These are phyloP conservation scores for Claviceps cyperi DNA, from an alignment of 2,329 filamentous ascomycete genomes.

Conservation along the genomic window DNA sequence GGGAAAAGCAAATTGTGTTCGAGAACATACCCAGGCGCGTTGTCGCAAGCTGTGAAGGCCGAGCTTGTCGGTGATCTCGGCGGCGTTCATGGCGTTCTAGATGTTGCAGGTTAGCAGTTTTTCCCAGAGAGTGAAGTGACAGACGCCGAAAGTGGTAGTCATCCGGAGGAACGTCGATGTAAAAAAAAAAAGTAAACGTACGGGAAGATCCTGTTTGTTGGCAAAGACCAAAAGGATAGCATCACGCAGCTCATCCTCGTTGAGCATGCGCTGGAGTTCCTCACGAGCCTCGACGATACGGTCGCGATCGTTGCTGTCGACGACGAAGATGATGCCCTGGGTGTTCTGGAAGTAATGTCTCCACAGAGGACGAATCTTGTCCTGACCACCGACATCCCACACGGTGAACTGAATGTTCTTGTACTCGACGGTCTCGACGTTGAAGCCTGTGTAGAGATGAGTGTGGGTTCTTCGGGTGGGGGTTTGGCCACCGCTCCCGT, in stretches of 20 bases:
- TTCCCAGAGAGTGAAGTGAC: no score
- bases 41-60: slow-evolving; percentile 97
- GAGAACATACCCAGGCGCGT: slow-evolving; percentile 81
- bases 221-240: slow-evolving; percentile 94
- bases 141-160: background rate
- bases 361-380: slow-evolving; percentile 99
- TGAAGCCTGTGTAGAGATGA: slow-evolving; percentile 56
- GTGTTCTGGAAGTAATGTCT: slow-evolving; percentile 99
- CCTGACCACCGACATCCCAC: slow-evolving; percentile 99
- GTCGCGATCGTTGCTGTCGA: slow-evolving; percentile 97
- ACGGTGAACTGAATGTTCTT: slow-evolving; percentile 99
- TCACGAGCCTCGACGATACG: slow-evolving; percentile 94
- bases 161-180: background rate
- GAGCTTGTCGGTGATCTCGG: slow-evolving; percentile 99
- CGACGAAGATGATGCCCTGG: slow-evolving; percentile 98
- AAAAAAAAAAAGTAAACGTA: slow-evolving; percentile 34
- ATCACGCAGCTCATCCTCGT: slow-evolving; percentile 97
- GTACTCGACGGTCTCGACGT: slow-evolving; percentile 99
- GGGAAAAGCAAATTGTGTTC: background rate
- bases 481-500: background rate
- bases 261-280: slow-evolving; percentile 95
- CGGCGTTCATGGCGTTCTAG: slow-evolving; percentile 98
- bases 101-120: slow-evolving; percentile 6
- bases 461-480: slow-evolving; percentile 1
- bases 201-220: slow-evolving; percentile 99